These are phyloP conservation scores for Neurospora sp. DNA, from an alignment of 495 filamentous ascomycete species.

Conservation along the genomic window DNA sequence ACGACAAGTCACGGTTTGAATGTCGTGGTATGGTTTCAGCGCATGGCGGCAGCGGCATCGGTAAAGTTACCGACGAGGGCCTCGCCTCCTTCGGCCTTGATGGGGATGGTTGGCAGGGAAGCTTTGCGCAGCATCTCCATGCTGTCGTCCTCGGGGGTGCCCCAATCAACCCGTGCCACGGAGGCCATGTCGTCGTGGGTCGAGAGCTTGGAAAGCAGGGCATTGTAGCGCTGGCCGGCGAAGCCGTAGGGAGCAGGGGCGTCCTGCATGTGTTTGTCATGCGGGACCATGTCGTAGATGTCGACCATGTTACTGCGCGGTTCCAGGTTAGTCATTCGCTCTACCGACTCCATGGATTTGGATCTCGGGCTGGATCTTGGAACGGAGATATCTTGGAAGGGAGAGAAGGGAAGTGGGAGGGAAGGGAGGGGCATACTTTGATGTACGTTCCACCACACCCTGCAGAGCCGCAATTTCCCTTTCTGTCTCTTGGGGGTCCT, in stretches of 20 bases:
- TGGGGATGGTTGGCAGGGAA: constrained; percentile 13
- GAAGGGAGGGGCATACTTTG: constrained; percentile 33
- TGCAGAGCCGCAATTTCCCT: constrained; percentile 48
- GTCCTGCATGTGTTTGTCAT: constrained; percentile 21
- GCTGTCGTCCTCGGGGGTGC: constrained; percentile 34
- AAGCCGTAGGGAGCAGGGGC: constrained; percentile 25
- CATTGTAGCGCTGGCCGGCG: constrained; percentile 40
- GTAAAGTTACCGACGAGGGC: constrained; percentile 40
- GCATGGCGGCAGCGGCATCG: constrained; percentile 34
- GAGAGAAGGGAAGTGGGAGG: not conserved
- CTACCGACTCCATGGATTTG: constrained; percentile 2
- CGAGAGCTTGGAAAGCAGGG: constrained; percentile 40
- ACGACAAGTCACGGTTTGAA: not conserved
- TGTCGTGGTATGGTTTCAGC: constrained; percentile 15
- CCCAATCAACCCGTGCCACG: constrained; percentile 35
- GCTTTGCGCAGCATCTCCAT: constrained; percentile 31
- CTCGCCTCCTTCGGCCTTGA: constrained; percentile 35
- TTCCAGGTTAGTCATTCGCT: constrained; percentile 17
- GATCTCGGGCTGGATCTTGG: constrained; percentile 3
- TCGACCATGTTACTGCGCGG: constrained; percentile 43
- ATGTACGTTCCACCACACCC: constrained; percentile 44
- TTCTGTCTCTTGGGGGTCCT: constrained; percentile 46
- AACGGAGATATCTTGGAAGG: constrained; percentile 2
- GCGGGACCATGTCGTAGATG: constrained; percentile 47
- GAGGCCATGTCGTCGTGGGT: constrained; percentile 27